phyloP scores from a whole-genome alignment of 2,329 filamentous ascomycete genomes.

The Sporothrix globosa region DNA sequence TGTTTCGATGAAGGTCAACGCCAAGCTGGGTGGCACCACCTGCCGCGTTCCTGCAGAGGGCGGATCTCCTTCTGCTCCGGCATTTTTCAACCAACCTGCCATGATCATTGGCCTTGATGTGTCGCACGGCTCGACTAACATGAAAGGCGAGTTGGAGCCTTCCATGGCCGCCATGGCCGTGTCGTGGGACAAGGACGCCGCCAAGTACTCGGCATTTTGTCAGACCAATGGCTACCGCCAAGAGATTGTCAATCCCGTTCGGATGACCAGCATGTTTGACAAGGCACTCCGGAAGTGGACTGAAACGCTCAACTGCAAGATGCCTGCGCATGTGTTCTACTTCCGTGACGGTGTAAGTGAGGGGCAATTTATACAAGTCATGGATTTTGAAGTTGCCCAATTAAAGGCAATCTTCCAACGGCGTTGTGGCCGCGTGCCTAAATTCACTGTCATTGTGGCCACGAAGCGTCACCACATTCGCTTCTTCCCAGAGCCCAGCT shows the following conservation, averaged over 20 bases:
- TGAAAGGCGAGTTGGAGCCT: slow-evolving; percentile 58
- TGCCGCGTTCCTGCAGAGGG: slow-evolving; percentile 49
- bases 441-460: slow-evolving; percentile 83
- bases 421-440: slow-evolving; percentile 49
- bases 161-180: slow-evolving; percentile 90
- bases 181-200: slow-evolving; percentile 70
- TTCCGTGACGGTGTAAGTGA: slow-evolving; percentile 92
- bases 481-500: slow-evolving; percentile 70
- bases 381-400: slow-evolving; percentile 74
- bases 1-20: slow-evolving; percentile 94
- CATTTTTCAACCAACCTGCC: slow-evolving; percentile 59
- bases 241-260: slow-evolving; percentile 74
- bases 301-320: slow-evolving; percentile 49
- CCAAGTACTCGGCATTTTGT: slow-evolving; percentile 76
- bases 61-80: slow-evolving; percentile 34
- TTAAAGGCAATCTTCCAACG: slow-evolving; percentile 64
- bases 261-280: slow-evolving; percentile 67
- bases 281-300: slow-evolving; percentile 69
- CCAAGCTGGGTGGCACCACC: slow-evolving; percentile 87
- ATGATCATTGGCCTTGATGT: slow-evolving; percentile 92
- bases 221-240: slow-evolving; percentile 81
- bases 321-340: slow-evolving; percentile 83
- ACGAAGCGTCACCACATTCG: slow-evolving; percentile 94
- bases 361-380: slow-evolving; percentile 78
- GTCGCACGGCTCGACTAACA: slow-evolving; percentile 71